These are phyloP conservation scores for Bruguiera hainesii DNA, from an alignment of 441 rosid genomes.

Conservation along the genomic window DNA sequence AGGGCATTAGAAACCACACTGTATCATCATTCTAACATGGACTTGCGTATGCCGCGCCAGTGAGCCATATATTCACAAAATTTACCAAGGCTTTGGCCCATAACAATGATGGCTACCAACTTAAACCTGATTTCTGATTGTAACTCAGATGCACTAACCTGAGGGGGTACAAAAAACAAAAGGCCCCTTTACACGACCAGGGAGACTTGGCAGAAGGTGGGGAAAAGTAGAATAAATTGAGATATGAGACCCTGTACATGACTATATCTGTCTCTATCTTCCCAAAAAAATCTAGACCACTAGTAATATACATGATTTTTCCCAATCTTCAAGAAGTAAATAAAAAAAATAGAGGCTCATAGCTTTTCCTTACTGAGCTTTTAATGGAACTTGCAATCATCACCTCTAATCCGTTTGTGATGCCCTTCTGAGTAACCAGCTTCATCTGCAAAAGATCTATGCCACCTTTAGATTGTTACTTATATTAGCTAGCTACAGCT, in stretches of 20 bases:
- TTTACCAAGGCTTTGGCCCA: constrained; percentile 38
- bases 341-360: background rate
- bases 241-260: constrained; percentile 3
- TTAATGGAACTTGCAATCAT: background rate
- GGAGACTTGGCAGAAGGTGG: background rate
- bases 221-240: background rate
- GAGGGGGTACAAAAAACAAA: background rate
- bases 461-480: background rate
- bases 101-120: constrained; percentile 30
- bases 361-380: background rate
- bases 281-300: background rate
- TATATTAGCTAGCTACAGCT: background rate
- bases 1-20: background rate
- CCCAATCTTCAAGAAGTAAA: background rate
- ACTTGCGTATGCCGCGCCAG: constrained; percentile 15
- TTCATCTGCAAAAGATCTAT: background rate
- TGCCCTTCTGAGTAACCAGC: background rate
- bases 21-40: constrained; percentile 15
- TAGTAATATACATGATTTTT: background rate
- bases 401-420: background rate
- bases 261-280: background rate
- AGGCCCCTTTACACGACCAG: background rate
- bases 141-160: background rate
- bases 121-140: background rate
- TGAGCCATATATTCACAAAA: constrained; percentile 47